Evolutionary conservation across 345 rosid genomes (phyloP).

Genomic region (Citrus glauca): DNA sequence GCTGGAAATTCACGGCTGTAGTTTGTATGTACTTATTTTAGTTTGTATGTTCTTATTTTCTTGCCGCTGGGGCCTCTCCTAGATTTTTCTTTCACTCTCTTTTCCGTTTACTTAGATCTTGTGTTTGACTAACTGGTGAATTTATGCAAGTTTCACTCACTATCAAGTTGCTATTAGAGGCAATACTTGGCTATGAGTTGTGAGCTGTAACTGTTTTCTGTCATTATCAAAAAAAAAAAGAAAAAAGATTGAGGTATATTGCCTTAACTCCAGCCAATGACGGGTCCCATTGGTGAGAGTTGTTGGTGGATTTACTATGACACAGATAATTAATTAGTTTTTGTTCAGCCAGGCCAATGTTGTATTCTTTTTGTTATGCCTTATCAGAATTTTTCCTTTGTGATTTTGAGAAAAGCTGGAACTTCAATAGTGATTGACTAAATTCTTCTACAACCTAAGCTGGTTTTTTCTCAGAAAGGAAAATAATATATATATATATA

Average conservation of each 20-base stretch:
- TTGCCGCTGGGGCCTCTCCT: not conserved
- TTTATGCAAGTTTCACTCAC: conserved; percentile 2
- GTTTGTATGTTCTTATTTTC: not conserved
- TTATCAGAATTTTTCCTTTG: too few species aligned
- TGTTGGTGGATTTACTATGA: not conserved
- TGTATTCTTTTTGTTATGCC: too few species aligned
- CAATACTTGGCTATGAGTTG: conserved; percentile 1
- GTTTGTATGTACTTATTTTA: not conserved
- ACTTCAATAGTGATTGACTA: not conserved
- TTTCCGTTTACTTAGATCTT: not conserved
- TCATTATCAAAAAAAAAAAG: not conserved
- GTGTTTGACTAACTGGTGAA: not conserved
- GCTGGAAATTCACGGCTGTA: conserved; percentile 12
- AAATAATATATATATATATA: too few species aligned
- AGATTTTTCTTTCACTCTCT: not conserved
- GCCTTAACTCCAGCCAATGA: not conserved
- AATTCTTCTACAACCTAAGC: not conserved
- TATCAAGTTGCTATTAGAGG: not conserved
- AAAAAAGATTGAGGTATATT: not conserved
- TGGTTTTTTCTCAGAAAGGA: not conserved
- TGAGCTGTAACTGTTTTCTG: not conserved
- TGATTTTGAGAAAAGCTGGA: not conserved
- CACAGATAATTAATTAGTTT: not conserved
- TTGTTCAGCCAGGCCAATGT: not conserved
- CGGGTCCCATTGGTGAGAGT: conserved; percentile 11